Evolutionary conservation across 192 early-diverging fungal genomes (phyloP), one percentile per base, ranked within the genome.

Genomic region (Coemansia sp.): DNA sequence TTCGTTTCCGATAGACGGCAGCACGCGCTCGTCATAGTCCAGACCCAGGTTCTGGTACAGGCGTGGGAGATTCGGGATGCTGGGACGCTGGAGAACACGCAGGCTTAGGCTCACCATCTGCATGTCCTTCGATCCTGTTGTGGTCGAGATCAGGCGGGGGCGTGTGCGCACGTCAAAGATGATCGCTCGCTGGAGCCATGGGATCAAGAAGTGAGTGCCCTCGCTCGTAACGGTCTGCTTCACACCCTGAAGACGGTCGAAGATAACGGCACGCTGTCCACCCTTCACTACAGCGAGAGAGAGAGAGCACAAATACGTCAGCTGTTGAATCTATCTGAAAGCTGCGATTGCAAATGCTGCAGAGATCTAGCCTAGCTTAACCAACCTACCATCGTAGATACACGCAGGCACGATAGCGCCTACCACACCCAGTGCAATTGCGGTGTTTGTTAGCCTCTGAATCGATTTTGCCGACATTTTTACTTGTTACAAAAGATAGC

Each of bases 81-180:
- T 89, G 11, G 97, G 97, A 30, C 91, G 84, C 83, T 97, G 94
- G 34, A 94, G 82, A 23, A 96, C 92, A 83, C 93, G 90, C 48
- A 96, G 83, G 56, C 93, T 96, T 70, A 98, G 86, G 31, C 89
- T 91, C 14, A 98, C 91, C 90, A 92, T 94, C 69, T 99, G 97
- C 97, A 99, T 97, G 75, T 99, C 97, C 84, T 95, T 96, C 50
- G 95, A 98, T 50, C 95, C 97, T n/a, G 97, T 99, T 1, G 93
- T 97, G 63, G 97, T 98, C 37, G 93, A 92, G 72, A 99, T 99
- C 82, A 97, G 91, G 65, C 97, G 89, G 45, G 97, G 97, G 65
- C 89, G 88, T 50, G 91, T 96, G 57, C 97, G 94, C 44, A 96
- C 91, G 72, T 99, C 97, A 59, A 87, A 95, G 50, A 88, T 68